phyloP scores from a whole-genome alignment of 192 early-diverging fungal species.

The Podila epicladia region DNA sequence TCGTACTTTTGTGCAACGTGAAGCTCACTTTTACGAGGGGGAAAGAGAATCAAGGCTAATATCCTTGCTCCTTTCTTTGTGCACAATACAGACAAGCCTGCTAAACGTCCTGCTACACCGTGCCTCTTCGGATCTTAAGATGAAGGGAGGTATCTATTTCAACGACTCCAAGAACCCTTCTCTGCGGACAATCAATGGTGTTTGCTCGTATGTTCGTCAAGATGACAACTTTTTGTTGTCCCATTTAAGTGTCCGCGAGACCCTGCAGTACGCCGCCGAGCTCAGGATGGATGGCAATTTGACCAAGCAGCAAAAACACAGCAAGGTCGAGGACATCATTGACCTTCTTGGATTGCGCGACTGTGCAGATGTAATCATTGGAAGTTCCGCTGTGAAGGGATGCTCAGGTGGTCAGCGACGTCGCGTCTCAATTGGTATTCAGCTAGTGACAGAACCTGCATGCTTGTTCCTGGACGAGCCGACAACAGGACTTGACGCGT shows the following conservation, averaged over 20 bases:
- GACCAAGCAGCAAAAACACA: slow-evolving; percentile 19
- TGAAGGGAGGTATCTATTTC: slow-evolving; percentile 27
- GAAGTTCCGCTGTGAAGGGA: slow-evolving; percentile 36
- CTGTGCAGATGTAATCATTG: slow-evolving; percentile 49
- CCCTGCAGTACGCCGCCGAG: slow-evolving; percentile 77
- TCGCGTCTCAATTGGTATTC: slow-evolving; percentile 45
- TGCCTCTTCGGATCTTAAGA: slow-evolving; percentile 12
- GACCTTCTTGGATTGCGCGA: slow-evolving; percentile 40
- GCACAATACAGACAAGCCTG: slow-evolving; percentile 27
- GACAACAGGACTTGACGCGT: slow-evolving; percentile 40
- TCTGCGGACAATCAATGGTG: slow-evolving; percentile 28
- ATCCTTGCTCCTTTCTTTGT: not conserved
- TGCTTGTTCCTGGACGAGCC: slow-evolving; percentile 49
- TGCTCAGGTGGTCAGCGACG: slow-evolving; percentile 46
- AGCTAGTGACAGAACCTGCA: slow-evolving; percentile 45
- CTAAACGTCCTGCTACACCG: slow-evolving; percentile 39
- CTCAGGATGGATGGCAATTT: slow-evolving; percentile 63
- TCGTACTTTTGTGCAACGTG: no score
- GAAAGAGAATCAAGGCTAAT: no score
- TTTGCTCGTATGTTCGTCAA: slow-evolving; percentile 48
- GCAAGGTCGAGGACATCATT: slow-evolving; percentile 49
- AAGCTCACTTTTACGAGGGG: no score
- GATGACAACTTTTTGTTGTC: slow-evolving; percentile 52
- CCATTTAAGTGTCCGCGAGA: slow-evolving; percentile 84
- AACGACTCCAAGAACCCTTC: slow-evolving; percentile 47